These are phyloP conservation scores for Irpex lacteus DNA, from an alignment of 1,284 basidiomycete species.

Conservation along the genomic window DNA sequence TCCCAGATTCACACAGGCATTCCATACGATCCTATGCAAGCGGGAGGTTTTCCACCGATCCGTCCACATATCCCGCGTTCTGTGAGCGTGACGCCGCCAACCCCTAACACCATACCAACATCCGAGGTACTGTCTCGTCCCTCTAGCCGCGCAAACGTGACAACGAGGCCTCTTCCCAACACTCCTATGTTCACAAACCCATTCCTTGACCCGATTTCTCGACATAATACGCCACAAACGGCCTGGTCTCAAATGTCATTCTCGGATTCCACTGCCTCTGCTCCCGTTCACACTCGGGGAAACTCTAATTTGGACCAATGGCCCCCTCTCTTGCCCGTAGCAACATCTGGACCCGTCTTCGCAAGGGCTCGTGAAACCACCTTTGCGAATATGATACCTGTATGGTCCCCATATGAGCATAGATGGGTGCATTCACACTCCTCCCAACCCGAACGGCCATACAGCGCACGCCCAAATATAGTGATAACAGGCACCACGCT, in stretches of 20 bases:
- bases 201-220: conserved; percentile 21
- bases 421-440: not conserved
- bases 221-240: conserved; percentile 19
- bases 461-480: not conserved
- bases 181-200: conserved; percentile 18
- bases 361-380: not conserved
- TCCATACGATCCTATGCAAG: not conserved
- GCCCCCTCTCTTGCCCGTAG: not conserved
- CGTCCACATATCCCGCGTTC: not conserved
- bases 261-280: conserved; percentile 6
- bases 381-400: not conserved
- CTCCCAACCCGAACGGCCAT: not conserved
- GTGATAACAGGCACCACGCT: conserved; percentile 7
- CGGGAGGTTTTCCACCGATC: not conserved
- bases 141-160: not conserved
- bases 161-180: conserved; percentile 9
- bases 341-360: not conserved
- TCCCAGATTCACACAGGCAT: not conserved
- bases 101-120: conserved; percentile 1
- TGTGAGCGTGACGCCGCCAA: not conserved
- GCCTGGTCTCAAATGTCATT: conserved; percentile 14
- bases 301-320: not conserved
- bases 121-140: not conserved
- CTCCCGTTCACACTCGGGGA: not conserved
- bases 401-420: not conserved